phyloP scores from a whole-genome alignment of 73 alveolate species.

The Urostyla sp. region DNA sequence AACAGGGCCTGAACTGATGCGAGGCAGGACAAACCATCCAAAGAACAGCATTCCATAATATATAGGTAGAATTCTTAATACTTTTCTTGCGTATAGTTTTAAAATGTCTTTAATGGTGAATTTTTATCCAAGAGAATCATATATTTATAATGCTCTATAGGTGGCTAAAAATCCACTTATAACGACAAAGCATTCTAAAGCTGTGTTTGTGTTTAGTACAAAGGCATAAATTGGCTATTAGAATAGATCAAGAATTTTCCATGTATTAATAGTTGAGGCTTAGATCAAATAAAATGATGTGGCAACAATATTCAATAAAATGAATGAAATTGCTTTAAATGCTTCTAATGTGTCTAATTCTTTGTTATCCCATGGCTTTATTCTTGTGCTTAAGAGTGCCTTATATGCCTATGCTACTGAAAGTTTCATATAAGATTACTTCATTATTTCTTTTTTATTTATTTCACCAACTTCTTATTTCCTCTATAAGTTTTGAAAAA shows the following conservation, averaged over 20 bases:
- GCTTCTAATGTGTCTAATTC: slow-evolving; percentile 51
- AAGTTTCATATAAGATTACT: no score
- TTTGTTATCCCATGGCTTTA: slow-evolving; percentile 40
- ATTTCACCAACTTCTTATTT: no score
- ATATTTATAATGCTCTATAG: slow-evolving; percentile 4
- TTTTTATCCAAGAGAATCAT: slow-evolving; percentile 9
- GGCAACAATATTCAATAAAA: slow-evolving; percentile 6
- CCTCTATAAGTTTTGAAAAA: slow-evolving; percentile 21
- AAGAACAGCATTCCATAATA: slow-evolving; percentile 48
- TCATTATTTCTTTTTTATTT: no score
- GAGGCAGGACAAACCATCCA: slow-evolving; percentile 55
- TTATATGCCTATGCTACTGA: no score
- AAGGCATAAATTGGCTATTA: neutral
- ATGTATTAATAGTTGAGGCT: slow-evolving; percentile 33
- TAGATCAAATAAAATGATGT: slow-evolving; percentile 48
- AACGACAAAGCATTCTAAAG: slow-evolving; percentile 28
- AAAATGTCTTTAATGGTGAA: neutral
- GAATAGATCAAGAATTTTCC: slow-evolving; percentile 47
- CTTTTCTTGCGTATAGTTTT: slow-evolving; percentile 20
- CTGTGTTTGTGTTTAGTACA: slow-evolving; percentile 27
- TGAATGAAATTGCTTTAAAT: slow-evolving; percentile 22
- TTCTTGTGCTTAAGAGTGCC: no score
- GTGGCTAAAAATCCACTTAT: slow-evolving; percentile 44
- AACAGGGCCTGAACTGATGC: slow-evolving; percentile 4
- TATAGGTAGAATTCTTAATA: slow-evolving; percentile 33